A percentile compares a stretch with the other conserved stretches of the same genome.
These are phyloP conservation scores for Acidomyces sp. DNA, from an alignment of 495 filamentous ascomycete species.

Conservation along the genomic window DNA sequence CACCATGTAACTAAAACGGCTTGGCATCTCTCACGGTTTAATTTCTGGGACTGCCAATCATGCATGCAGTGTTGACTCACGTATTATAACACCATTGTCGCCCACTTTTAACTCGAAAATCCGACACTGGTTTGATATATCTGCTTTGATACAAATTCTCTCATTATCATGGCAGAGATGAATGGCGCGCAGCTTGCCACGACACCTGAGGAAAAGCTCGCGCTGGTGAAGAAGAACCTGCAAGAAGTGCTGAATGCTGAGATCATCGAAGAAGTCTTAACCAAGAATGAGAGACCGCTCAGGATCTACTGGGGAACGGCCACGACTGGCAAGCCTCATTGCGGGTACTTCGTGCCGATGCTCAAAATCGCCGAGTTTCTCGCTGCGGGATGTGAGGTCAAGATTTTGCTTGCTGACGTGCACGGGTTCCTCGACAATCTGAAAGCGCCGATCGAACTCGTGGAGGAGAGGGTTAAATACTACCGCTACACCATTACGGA, in stretches of 20 bases:
- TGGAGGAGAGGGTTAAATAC: conserved; percentile 44
- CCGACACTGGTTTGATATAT: no score
- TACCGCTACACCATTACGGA: conserved; percentile 29
- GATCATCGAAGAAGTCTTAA: conserved; percentile 62
- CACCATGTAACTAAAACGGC: no score
- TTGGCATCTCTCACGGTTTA: no score
- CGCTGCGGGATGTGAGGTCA: conserved; percentile 57
- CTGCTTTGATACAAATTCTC: no score
- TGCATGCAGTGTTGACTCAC: no score
- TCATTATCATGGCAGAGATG: conserved; percentile 2
- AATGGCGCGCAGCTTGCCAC: conserved; percentile 8
- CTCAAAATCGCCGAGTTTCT: conserved; percentile 87
- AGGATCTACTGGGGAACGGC: conserved; percentile 85
- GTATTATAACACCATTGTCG: no score
- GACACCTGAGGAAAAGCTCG: conserved; percentile 36
- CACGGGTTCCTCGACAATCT: conserved; percentile 72
- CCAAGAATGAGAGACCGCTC: conserved; percentile 54
- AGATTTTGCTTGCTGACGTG: conserved; percentile 36
- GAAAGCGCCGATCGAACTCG: conserved; percentile 80
- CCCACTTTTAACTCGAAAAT: no score
- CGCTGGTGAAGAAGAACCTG: conserved; percentile 68
- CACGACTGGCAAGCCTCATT: conserved; percentile 68
- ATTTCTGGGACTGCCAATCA: no score
- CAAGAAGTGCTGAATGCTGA: conserved; percentile 76
- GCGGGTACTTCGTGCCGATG: conserved; percentile 71